Base-by-base conservation (phyloP, 202 grass and related monocot species). In the Musa balbisiana region DNA sequence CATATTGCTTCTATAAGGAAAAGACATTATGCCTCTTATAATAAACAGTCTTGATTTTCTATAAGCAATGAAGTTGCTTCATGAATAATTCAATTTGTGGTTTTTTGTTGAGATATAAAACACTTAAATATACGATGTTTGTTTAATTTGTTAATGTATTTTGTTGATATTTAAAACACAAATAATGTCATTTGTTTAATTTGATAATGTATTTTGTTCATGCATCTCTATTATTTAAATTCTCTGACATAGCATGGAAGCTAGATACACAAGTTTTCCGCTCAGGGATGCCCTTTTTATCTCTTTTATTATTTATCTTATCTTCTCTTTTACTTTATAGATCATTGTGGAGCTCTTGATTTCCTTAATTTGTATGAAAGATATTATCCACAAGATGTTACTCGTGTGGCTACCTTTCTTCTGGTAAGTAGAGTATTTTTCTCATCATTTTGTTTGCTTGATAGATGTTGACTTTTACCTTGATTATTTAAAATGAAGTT, bases 311-410 rank as follows among this genome's bases (percentile, higher is more conserved):
- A 60, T 77, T 25, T 77, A 59, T 74, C 15, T 21, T 23, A 10
- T 29, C 10, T 2, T 80, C 60, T 26, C 13, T 72, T 80, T 29
- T 79, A 82, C 10, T 76, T 83, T 76, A 8, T 43, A 43, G 33
- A 43, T 43, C 33, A 8, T 43, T 43, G 33, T 43, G 33, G 33
- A 8, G 33, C 60, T 52, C 43, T 68, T 62, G 75, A 55, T 76
- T 82, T 25, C 88, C 81, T 89, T 97, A 59, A 97, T 84, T 63
- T 43, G 78, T 74, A 78, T 84, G 55, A 53, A 87, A 97, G 94
- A 91, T 97, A 97, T 86, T 91, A 93, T 81, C 94, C 94, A 81
- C 78, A 87, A 51, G 90, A 97, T 76, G 85, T 97, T 80, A 81
- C 88, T 86, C 84, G 90, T 80, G 88, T 88, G 75, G 88, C 94